These are phyloP conservation scores for Colletotrichum somersetense DNA, from an alignment of 2,329 filamentous ascomycete genomes.

Conservation along the genomic window DNA sequence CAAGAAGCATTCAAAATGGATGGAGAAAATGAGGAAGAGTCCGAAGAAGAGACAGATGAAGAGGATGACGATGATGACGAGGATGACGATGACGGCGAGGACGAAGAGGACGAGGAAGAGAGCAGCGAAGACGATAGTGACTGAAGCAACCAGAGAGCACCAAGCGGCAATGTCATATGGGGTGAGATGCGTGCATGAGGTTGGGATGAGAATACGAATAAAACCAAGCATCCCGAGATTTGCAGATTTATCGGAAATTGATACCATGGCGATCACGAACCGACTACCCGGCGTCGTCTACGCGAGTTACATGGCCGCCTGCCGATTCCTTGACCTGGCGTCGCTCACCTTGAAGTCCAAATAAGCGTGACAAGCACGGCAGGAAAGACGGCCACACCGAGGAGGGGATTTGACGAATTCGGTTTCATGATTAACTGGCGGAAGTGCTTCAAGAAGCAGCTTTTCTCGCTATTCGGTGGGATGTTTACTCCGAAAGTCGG, in stretches of 20 bases:
- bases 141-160: neutral
- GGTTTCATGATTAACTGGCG: neutral
- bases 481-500: constrained; percentile 24
- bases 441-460: neutral
- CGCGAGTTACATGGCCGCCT: neutral
- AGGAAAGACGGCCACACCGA: neutral
- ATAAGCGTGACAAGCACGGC: neutral
- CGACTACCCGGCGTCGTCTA: neutral
- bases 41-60: constrained; percentile 64
- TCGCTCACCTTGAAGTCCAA: neutral
- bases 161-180: no score
- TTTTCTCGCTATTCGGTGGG: neutral
- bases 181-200: neutral
- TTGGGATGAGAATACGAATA: neutral
- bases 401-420: neutral
- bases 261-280: neutral
- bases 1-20: constrained; percentile 63
- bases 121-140: constrained; percentile 52
- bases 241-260: neutral
- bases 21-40: constrained; percentile 64
- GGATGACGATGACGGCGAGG: constrained; percentile 58
- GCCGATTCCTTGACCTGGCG: neutral
- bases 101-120: constrained; percentile 58
- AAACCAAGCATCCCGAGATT: neutral
- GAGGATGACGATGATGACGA: constrained; percentile 61